Base-by-base conservation (phyloP, 306 rosid genomes). In the Sophora flavescens region DNA sequence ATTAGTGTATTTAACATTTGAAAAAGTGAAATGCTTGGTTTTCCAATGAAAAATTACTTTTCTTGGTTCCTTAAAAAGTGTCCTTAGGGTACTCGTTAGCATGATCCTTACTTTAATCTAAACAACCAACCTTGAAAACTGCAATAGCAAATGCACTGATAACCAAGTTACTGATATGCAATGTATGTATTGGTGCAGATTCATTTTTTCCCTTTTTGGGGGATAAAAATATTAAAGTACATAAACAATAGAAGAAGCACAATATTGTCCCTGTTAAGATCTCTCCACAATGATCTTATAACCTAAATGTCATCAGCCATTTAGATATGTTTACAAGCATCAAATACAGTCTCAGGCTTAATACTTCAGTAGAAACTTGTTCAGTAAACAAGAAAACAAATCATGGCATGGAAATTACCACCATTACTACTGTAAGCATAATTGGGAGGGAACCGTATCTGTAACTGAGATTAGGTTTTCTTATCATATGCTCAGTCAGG, bases 351-450 rank as follows among this genome's bases (percentile, higher is more conserved):
- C 57, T 56, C 13, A 38, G 50, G 41, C 8, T 14, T 35, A 6
- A 14, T 63, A 17, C 62, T 66, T 72, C 11, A 4, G 80, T 56
- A 75, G 30, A 70, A 80, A 80, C 52, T 32, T 45, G 45, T 4
- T 51, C 54, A 16, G 39, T 68, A 57, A 72, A 18, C 16, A 41
- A 58, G 53, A 45, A 45, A 68, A 73, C 6, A 53, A 70, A 30
- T 47, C 72, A 79, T 42, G 28, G 39, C 68, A 60, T 30, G 41
- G 52, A 63, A 56, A 83, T 62, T 54, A 45, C 51, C 53, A 67
- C 36, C 57, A 52, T 53, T 22, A 63, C 58, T 60, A 18, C 54
- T 30, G 50, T 45, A 41, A 67, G 54, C 45, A 56, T 18, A 76
- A 69, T 5, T 32, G 7, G 33, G 36, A 57, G 59, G 51, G 60